Base-by-base conservation (phyloP, 768 basidiomycete genomes). In the Naematelia encephala region DNA sequence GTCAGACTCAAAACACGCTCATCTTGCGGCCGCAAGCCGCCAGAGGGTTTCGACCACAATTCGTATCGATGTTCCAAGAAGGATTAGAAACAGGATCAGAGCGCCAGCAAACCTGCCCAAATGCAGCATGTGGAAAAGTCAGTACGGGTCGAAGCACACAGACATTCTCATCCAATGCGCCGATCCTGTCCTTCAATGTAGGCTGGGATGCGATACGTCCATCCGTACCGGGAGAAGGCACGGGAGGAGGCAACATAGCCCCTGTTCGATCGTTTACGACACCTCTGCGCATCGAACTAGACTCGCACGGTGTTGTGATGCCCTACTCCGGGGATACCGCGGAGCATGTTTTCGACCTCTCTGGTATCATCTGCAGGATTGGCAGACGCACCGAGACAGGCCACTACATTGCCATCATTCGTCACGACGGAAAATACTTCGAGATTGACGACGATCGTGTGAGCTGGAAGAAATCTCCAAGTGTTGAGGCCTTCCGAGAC, bases 401-500 rank as follows among this genome's bases (percentile, higher is more conserved):
- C 3, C 56, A 57, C 30, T 57, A 57, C 23, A 39, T 57, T 25
- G 49, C 56, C 8, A 57, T 57, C 43, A 34, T 30, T 16, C 26
- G 21, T 10, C 26, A 30, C n/a, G 13, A 19, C 28, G 34, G 34
- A 16, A 8, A 8, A 8, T 39, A 16, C 8, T 39, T 8, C 8
- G 10, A 12, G 4, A 43, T 54, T 25, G 29, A 54, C 25, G 29
- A 54, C n/a, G 11, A 34, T 42, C 11, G 11, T 8, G 23, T 25
- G 5, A 10, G 8, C 46, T 11, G n/a, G 5, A 10, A 5, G 11
- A 47, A 21, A 8, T 5, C 11, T 47, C 46, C 46, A 10, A 11
- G 46, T 8, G 46, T 25, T 8, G 23, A 47, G 19, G 46, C 16
- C 5, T 25, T 25, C 46, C 16, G 19, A 19, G 19, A 19, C 46